These are phyloP conservation scores for Starmerella khaoyaiensis DNA, from an alignment of 805 yeast species.

Conservation along the genomic window DNA sequence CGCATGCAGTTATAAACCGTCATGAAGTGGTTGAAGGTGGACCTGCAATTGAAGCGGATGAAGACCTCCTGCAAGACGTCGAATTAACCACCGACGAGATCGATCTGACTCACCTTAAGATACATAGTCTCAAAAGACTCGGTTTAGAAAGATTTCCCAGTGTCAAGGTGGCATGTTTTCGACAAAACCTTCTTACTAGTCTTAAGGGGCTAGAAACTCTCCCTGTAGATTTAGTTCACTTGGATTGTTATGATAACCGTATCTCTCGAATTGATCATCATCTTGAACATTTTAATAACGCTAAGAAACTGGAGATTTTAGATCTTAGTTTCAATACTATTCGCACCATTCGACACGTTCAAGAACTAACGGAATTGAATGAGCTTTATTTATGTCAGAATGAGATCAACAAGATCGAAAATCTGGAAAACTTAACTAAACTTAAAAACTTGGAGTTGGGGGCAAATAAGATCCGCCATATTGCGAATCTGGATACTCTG, in stretches of 20 bases:
- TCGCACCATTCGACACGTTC: conserved; percentile 69
- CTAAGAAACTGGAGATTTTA: conserved; percentile 35
- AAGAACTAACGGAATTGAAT: conserved; percentile 45
- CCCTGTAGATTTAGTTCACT: conserved; percentile 48
- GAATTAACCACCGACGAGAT: conserved; percentile 39
- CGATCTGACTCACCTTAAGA: conserved; percentile 47
- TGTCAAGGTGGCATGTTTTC: conserved; percentile 51
- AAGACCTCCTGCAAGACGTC: conserved; percentile 38
- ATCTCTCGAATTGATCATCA: conserved; percentile 65
- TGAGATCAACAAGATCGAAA: conserved; percentile 59
- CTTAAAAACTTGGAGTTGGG: conserved; percentile 74
- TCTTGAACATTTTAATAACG: conserved; percentile 42
- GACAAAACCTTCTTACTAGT: conserved; percentile 74
- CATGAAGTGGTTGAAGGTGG: conserved; percentile 16
- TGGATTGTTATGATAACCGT: conserved; percentile 86
- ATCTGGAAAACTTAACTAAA: conserved; percentile 42
- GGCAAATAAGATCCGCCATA: conserved; percentile 56
- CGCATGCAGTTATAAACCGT: conserved; percentile 5
- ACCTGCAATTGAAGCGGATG: conserved; percentile 45
- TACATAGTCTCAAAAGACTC: conserved; percentile 37
- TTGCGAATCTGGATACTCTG: conserved; percentile 44
- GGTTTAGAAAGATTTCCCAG: conserved; percentile 37
- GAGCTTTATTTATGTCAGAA: conserved; percentile 81
- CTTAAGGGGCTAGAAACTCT: conserved; percentile 55
- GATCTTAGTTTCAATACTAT: conserved; percentile 87